Base-by-base conservation (phyloP, 2,329 filamentous ascomycete genomes). In the Xylaria sp. region DNA sequence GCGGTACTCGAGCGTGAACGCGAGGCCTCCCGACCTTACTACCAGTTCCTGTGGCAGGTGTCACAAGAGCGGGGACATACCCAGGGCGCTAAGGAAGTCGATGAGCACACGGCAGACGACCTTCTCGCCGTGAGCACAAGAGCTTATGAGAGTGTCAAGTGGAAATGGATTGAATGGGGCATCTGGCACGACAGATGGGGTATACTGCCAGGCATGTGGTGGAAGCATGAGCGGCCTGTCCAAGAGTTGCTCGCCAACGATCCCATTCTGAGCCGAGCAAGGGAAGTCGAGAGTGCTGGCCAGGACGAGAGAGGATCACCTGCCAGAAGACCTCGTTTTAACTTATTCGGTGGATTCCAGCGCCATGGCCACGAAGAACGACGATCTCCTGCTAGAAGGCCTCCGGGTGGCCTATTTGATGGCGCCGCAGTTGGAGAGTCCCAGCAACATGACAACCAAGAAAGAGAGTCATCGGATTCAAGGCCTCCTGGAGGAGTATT, bases 101-200 rank as follows among this genome's bases (percentile, higher is more conserved):
- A 8, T 12, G 9, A 28, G 2, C 28, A 3, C 34, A 3, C 20
- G 9, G 15, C 15, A 13, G 44, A 32, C 10, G 51, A 28, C 2
- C 18, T 46, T 13, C 15, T 18, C 15, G 65, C 66, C 48, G 61
- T 73, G 8, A 69, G 68, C 28, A 63, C 70, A 20, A 60, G 1
- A 23, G 70, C 70, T 13, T 71, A 72, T 37, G 39, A 69, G 10
- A 18, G 3, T 0, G 48, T 71, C 1, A 74, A 66, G 50, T 25
- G 37, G 0, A 58, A 13, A 1, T 74, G 69, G 72, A 61, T 25
- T 0, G 18, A 61, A 20, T 20, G 51, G 20, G 37, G 48, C 1
- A 61, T 73, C 23, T 74, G 72, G 71, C 39, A 70, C 12, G 32
- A 5, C 0, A 69, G 51, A 52, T 73, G 71, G 72, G 63, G 60